Base-by-base conservation (phyloP, 2,329 filamentous ascomycete genomes). In the Nothophaeocryptopus gaeumannii region DNA sequence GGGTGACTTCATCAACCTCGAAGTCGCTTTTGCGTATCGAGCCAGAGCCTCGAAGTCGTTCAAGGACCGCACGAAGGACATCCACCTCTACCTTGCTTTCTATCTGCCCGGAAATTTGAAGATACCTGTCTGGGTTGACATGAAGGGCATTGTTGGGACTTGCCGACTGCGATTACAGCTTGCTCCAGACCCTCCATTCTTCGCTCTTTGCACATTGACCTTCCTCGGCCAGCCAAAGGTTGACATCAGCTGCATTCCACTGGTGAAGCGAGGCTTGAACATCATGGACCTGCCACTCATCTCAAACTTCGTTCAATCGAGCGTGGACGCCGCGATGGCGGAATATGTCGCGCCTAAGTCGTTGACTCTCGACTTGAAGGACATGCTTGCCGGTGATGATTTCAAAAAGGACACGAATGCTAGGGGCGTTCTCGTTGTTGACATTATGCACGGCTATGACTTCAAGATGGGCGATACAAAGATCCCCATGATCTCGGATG, bases 291-390 rank as follows among this genome's bases (percentile, higher is more conserved):
- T 90, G 0, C 86, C 86, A 0, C 73, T 89, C 26, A 85, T 89
- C 53, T 86, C 82, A 14, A 83, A 83, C 16, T 89, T 89, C 58
- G 85, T 89, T 2, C 85, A 89, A 59, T 85, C 82, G 0, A 81
- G 85, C 1, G 82, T 89, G 43, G 84, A 88, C 58, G 85, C 86
- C 1, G 85, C 86, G 0, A 76, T 88, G 63, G 83, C 85, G 0
- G 81, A 88, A 63, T 89, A 89, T 56, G 86, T 89, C 1, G 86
- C 86, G 0, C 86, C 86, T 0, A 88, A 88, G 70, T 87, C 83
- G 47, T 69, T 89, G 45, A 88, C 86, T 0, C 72, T 89, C 5
- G 83, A 89, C 63, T 71, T 90, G 31, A 87, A 88, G 64, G 84
- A 88, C 52, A 89, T 89, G 83, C 77, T 90, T 10, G 78, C 86